These are phyloP conservation scores for Plenodomus tracheiphilus DNA, from an alignment of 2,329 filamentous ascomycete species.

Conservation along the genomic window DNA sequence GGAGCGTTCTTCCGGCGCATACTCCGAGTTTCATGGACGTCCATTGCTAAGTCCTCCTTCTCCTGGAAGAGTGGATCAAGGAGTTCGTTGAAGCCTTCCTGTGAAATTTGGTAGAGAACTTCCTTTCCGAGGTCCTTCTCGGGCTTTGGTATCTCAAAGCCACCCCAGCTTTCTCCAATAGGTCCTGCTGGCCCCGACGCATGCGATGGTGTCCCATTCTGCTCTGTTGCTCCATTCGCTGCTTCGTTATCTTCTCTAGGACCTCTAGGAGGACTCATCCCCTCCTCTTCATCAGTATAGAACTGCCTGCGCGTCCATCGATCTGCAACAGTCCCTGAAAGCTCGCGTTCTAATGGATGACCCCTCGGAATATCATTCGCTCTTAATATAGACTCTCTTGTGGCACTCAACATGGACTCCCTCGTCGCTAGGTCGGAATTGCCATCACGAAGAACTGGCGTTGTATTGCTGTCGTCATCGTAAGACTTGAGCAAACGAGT, in stretches of 20 bases:
- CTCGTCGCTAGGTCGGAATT: constrained; percentile 26
- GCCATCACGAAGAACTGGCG: constrained; percentile 26
- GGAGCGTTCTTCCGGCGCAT: constrained; percentile 30
- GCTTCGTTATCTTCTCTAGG: constrained; percentile 51
- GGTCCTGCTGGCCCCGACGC: constrained; percentile 73
- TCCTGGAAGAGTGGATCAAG: constrained; percentile 83
- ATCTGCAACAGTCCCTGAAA: constrained; percentile 56
- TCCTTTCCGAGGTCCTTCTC: constrained; percentile 85
- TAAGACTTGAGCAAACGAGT: constrained; percentile 36
- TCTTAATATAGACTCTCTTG: constrained; percentile 19
- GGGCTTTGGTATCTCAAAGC: constrained; percentile 76
- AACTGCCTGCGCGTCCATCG: constrained; percentile 76
- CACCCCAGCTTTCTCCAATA: constrained; percentile 70
- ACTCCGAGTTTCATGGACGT: constrained; percentile 54
- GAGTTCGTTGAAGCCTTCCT: constrained; percentile 91
- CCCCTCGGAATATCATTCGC: constrained; percentile 13
- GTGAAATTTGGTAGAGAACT: constrained; percentile 86
- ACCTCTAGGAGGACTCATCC: constrained; percentile 49
- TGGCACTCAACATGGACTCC: constrained; percentile 12
- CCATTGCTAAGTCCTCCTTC: constrained; percentile 75
- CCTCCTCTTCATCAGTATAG: constrained; percentile 85
- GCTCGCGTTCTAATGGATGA: constrained; percentile 7
- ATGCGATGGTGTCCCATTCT: constrained; percentile 45
- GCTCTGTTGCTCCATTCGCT: constrained; percentile 61
- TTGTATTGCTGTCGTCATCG: constrained; percentile 36